These are phyloP conservation scores for Calcarisporium arbuscula DNA, from an alignment of 2,329 filamentous ascomycete genomes.

Conservation along the genomic window DNA sequence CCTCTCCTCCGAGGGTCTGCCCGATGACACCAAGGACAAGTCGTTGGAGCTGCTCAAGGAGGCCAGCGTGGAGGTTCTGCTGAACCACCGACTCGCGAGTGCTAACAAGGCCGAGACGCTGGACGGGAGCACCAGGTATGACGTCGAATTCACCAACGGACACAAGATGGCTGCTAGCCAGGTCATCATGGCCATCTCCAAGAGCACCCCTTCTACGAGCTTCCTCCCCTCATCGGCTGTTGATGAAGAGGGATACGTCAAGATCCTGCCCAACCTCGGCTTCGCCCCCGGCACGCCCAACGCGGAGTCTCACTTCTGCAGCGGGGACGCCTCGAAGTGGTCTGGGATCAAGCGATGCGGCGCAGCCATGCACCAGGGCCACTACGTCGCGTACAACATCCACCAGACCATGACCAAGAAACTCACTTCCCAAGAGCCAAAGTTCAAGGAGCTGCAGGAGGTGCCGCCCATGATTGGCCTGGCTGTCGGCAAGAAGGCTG, in stretches of 20 bases:
- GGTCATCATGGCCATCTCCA: constrained; percentile 65
- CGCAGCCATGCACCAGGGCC: constrained; percentile 67
- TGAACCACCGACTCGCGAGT: constrained; percentile 51
- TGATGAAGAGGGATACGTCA: constrained; percentile 60
- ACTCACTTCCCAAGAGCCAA: constrained; percentile 31
- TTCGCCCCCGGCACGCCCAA: constrained; percentile 51
- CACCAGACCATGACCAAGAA: constrained; percentile 52
- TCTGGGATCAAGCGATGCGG: constrained; percentile 76
- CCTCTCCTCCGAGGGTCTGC: constrained; percentile 66
- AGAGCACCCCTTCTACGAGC: constrained; percentile 52
- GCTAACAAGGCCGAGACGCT: constrained; percentile 38
- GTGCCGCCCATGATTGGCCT: constrained; percentile 63
- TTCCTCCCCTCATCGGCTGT: constrained; percentile 55
- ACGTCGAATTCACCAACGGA: constrained; percentile 55
- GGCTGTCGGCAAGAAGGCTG: constrained; percentile 63
- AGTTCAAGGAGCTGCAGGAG: constrained; percentile 43
- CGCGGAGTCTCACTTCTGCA: constrained; percentile 55
- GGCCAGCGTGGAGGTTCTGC: constrained; percentile 57
- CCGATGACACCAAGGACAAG: constrained; percentile 60
- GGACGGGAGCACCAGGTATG: constrained; percentile 34
- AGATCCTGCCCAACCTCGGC: constrained; percentile 49
- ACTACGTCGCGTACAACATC: constrained; percentile 59
- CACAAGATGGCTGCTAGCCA: constrained; percentile 53
- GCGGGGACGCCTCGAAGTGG: constrained; percentile 66
- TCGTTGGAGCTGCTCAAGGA: constrained; percentile 53